Percentiles rank a stretch among this genome's conserved stretches.
These are phyloP conservation scores for Pseudogymnoascus sp. DNA, from an alignment of 2,329 filamentous ascomycete species.

Conservation along the genomic window DNA sequence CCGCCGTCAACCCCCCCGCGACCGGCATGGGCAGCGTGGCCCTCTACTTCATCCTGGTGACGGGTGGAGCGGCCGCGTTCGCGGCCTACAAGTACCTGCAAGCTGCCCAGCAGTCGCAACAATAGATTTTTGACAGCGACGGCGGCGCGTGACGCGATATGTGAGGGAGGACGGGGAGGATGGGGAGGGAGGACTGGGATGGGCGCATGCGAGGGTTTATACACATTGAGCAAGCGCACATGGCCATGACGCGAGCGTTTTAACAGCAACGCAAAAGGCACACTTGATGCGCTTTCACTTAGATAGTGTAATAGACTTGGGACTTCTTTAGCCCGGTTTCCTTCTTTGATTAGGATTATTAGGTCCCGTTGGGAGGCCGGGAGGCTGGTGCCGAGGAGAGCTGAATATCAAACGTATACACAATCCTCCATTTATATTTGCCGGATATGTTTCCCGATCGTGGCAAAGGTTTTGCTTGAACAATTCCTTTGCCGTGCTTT, in stretches of 20 bases:
- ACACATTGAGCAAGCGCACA: slow-evolving; percentile 6
- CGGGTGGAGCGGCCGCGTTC: slow-evolving; percentile 73
- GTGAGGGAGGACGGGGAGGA: not conserved
- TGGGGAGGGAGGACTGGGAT: not conserved
- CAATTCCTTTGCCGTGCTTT: not conserved
- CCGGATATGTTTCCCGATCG: not conserved
- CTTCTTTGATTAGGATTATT: not conserved
- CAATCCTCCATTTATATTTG: not conserved
- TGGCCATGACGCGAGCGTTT: slow-evolving; percentile 1
- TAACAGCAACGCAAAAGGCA: not conserved
- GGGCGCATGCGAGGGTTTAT: slow-evolving; percentile 2
- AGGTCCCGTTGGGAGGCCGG: not conserved
- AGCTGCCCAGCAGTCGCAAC: not conserved
- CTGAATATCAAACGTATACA: not conserved
- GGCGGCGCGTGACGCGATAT: not conserved
- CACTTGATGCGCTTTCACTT: slow-evolving; percentile 7
- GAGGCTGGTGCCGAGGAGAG: not conserved
- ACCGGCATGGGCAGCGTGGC: slow-evolving; percentile 61
- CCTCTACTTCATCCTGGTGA: slow-evolving; percentile 71
- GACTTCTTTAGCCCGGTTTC: not conserved
- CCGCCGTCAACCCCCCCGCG: slow-evolving; percentile 34
- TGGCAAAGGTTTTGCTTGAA: not conserved
- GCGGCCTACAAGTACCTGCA: slow-evolving; percentile 81
- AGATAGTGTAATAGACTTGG: slow-evolving; percentile 8
- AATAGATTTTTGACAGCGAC: not conserved